Base-by-base conservation (phyloP, 2,329 filamentous ascomycete species). In the Penicillium sp. region DNA sequence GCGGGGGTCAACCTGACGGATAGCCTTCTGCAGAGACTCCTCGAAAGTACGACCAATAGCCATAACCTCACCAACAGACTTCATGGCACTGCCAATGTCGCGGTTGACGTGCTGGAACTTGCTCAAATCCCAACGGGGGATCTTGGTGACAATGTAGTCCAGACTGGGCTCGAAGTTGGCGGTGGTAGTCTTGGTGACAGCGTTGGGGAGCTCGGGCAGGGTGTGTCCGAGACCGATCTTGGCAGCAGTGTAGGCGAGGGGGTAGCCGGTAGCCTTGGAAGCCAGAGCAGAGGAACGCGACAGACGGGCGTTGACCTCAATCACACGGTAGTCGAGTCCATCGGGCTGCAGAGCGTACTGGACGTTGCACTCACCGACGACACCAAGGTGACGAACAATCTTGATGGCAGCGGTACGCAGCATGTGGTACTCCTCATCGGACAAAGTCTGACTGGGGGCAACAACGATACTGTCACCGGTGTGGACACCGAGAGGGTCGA, bases 61-160 rank as follows among this genome's bases (percentile, higher is more conserved):
- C 95, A 99, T 99, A 59, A 99, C 95, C 79, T 99, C 95, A 74
- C 95, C 95, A 56, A 99, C 93, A 24, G 93, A 97, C 82, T 98
- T 99, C 95, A 99, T 99, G 60, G 93, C 90, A 72, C 91, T 96
- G 67, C 95, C 95, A 72, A 99, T 98, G 72, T 96, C 90, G 60
- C 95, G 90, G 83, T 96, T 96, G 64, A 99, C 95, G 70, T 98
- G 93, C 80, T 98, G 93, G 84, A 99, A 99, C 82, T 99, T 99
- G 82, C 90, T 87, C 72, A 99, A 78, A 83, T 99, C 95, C 95
- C 95, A 99, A 71, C 95, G 88, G 68, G 95, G 95, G 68, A 99
- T 98, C 83, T 99, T 99, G 67, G 92, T 96, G 65, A 99, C 95
- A 64, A 99, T 91, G 76, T 99, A 99, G 73, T 99, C 95, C 63